Evolutionary conservation across 2,329 filamentous ascomycete genomes (phyloP), one percentile per base, ranked within the genome.

Genomic region (Aspergillus intermedius): DNA sequence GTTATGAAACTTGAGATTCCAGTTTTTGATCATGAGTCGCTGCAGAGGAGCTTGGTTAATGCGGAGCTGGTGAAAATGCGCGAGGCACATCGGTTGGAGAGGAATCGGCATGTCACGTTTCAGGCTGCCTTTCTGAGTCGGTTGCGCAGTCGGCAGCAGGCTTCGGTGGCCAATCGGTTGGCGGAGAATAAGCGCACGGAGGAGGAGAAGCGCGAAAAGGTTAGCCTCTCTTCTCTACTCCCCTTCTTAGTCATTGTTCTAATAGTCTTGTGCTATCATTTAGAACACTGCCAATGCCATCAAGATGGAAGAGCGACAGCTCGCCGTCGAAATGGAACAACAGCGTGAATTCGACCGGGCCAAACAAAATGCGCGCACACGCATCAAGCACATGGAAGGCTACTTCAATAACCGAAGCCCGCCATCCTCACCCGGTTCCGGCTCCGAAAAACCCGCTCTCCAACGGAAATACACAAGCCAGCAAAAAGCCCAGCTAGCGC

Each of bases 371-470:
- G 68, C 70, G 6, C 63, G 68, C 28, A 71, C 67, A 8, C 69
- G 72, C 44, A 72, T 75, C 44, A 72, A 71, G 46, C 66, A 75
- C 45, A 75, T 75, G 72, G 72, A 75, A 57, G 70, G 68, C 19
- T 75, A 73, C 55, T 70, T 73, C 47, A 66, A 59, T 47, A 73
- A 65, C 44, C 60, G 66, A 3, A 71, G 66, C 48, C 67, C 67
- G 10, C 68, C 67, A 8, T 52, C 58, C 17, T 46, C 41, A 25
- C 21, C 48, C 12, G 53, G 49, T 12, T 54, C 60, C 7, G 51
- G 52, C 22, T 55, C 57, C 42, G 53, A 58, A 9, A 52, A 52
- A 9, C 53, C 55, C 2, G 53, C 63, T 12, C 61, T 56, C 8
- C 48, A 61, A 34, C 68, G 71, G 21, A 64, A 60, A 35, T 62